Evolutionary conservation across 495 filamentous ascomycete species (phyloP), one percentile per base, ranked within the genome.

Genomic region (Talaromyces borbonicus): DNA sequence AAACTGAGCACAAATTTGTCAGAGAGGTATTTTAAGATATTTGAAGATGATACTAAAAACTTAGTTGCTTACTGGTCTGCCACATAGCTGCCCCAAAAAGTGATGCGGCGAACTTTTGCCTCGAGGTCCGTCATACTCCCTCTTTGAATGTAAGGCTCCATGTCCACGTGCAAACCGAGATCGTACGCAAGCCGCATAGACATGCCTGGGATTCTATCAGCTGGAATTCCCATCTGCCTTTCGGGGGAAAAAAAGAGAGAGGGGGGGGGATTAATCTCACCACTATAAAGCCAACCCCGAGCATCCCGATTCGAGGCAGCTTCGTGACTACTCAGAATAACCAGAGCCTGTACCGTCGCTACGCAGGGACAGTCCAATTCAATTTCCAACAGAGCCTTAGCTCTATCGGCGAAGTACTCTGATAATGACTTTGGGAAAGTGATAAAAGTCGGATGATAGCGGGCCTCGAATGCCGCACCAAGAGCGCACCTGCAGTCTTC

Each of bases 1-100:
- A 69, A 69, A 46, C 68, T 72, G 33, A 12, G 9, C 35, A 37
- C 36, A 37, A 33, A 30, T 46, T 36, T 18, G 26, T 49, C 26
- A 49, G 18, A 22, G 24, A n/a, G 22, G 8, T 33, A 8, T 15
- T 16, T n/a, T n/a, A n/a, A n/a, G n/a, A n/a, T n/a, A n/a, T n/a
- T n/a, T n/a, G n/a, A n/a, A n/a, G 22, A 9, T 32, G 24, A 35
- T 16, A 26, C 5, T 7, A 14, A n/a, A 23, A 1, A 43, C 0
- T 15, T 0, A 5, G 16, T 22, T n/a, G 57, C 66, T 62, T 51
- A 72, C 70, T 73, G 64, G 31, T 75, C 70, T 24, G 68, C 66
- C 18, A 65, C 56, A 51, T 71, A 75, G n/a, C 63, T 70, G 9
- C 68, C 72, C 72, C 72, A 74, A 38, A 75, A 75, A 5, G 64